phyloP scores from a whole-genome alignment of 495 filamentous ascomycete species.

The Stereocaulon alpinum region DNA sequence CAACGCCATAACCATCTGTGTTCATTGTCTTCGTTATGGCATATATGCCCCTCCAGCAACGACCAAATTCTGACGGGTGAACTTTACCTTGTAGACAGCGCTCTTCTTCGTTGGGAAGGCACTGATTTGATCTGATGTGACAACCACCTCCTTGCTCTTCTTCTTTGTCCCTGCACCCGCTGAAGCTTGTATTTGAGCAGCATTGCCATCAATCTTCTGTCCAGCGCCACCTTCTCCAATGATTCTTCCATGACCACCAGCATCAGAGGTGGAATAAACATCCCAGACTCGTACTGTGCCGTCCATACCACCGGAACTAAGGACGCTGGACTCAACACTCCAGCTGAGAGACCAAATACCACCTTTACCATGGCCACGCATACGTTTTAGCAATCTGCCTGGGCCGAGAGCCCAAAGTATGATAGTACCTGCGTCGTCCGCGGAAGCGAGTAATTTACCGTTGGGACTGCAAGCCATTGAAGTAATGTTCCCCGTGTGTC shows the following conservation, averaged over 20 bases:
- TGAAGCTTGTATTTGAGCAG: slow-evolving; percentile 29
- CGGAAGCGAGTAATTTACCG: slow-evolving; percentile 79
- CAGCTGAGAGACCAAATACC: slow-evolving; percentile 89
- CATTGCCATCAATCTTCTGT: slow-evolving; percentile 41
- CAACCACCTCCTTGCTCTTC: slow-evolving; percentile 79
- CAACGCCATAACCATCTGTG: too few relatives aligned
- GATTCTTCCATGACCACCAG: slow-evolving; percentile 43
- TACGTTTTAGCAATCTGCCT: slow-evolving; percentile 75
- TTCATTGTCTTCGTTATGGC: slow-evolving; percentile 33
- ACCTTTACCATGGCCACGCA: slow-evolving; percentile 87
- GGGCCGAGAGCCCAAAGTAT: slow-evolving; percentile 85
- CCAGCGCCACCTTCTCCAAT: slow-evolving; percentile 45
- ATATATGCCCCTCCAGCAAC: slow-evolving; percentile 79
- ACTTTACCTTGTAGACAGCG: slow-evolving; percentile 84
- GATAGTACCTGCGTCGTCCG: slow-evolving; percentile 75
- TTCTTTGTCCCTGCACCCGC: slow-evolving; percentile 54
- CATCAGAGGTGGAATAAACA: slow-evolving; percentile 48
- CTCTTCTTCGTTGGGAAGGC: slow-evolving; percentile 94
- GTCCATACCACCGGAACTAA: slow-evolving; percentile 86
- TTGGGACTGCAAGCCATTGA: slow-evolving; percentile 74
- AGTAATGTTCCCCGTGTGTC: slow-evolving; percentile 76
- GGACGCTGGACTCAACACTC: slow-evolving; percentile 76
- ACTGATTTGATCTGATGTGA: slow-evolving; percentile 85
- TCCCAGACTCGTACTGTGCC: slow-evolving; percentile 92
- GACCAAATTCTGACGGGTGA: slow-evolving; percentile 87